These are phyloP conservation scores for Hyaloscypha hepaticicola DNA, from an alignment of 495 filamentous ascomycete genomes.

Conservation along the genomic window DNA sequence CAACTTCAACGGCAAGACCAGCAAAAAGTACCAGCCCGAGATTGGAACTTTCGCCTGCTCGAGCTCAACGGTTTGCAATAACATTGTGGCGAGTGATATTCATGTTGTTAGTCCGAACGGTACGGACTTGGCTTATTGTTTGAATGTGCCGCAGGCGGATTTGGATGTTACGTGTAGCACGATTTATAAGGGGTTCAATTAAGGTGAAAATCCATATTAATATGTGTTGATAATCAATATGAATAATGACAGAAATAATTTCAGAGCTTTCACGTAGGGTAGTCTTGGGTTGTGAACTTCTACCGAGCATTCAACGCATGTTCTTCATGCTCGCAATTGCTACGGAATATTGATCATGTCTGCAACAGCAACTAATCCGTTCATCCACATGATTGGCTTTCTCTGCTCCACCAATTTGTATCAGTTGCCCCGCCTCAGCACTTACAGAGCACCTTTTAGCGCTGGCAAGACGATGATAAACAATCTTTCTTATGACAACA, in stretches of 20 bases:
- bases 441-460: too few species aligned
- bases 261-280: too few species aligned
- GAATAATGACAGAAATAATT: neutral
- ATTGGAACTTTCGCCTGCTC: constrained; percentile 59
- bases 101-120: constrained; percentile 52
- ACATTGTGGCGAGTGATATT: constrained; percentile 52
- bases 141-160: constrained; percentile 47
- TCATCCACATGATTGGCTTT: too few species aligned
- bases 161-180: constrained; percentile 46
- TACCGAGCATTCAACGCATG: too few species aligned
- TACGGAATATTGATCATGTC: too few species aligned
- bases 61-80: constrained; percentile 50
- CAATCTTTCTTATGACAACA: too few species aligned
- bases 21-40: constrained; percentile 47
- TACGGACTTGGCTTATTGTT: constrained; percentile 49
- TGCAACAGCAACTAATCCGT: too few species aligned
- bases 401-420: too few species aligned
- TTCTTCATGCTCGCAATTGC: too few species aligned
- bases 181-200: constrained; percentile 35
- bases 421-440: too few species aligned
- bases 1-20: constrained; percentile 56
- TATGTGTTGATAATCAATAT: neutral
- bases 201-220: constrained; percentile 1
- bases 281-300: too few species aligned
- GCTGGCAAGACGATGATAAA: too few species aligned